Evolutionary conservation across 2,329 filamentous ascomycete species (phyloP).

Genomic region (Alternaria alternata): DNA sequence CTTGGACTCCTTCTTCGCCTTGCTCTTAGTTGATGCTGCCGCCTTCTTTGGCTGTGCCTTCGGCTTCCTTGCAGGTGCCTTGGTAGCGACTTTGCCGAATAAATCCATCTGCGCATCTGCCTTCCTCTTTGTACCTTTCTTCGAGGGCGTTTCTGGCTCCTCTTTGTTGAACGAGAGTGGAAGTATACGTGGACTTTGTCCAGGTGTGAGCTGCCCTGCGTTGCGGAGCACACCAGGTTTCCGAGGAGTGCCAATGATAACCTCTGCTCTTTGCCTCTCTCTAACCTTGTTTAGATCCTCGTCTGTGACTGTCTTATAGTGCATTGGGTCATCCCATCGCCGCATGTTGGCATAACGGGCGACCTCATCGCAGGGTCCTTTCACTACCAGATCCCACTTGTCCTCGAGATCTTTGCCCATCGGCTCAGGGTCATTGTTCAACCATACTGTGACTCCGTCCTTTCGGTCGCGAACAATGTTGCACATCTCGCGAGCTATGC

Average conservation of each 20-base stretch:
- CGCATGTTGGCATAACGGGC: slow-evolving; percentile 73
- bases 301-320: slow-evolving; percentile 46
- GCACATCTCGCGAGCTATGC: slow-evolving; percentile 91
- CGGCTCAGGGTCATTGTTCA: slow-evolving; percentile 88
- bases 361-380: slow-evolving; percentile 86
- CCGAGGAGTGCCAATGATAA: slow-evolving; percentile 46
- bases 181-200: slow-evolving; percentile 45
- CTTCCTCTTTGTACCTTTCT: slow-evolving; percentile 46
- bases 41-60: slow-evolving; percentile 43
- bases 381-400: slow-evolving; percentile 91
- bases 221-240: slow-evolving; percentile 38
- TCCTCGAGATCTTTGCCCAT: slow-evolving; percentile 85
- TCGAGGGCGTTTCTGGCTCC: slow-evolving; percentile 43
- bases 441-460: slow-evolving; percentile 90
- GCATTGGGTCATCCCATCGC: slow-evolving; percentile 62
- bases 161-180: slow-evolving; percentile 32
- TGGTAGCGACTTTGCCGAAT: slow-evolving; percentile 33
- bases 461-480: slow-evolving; percentile 81
- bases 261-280: slow-evolving; percentile 42
- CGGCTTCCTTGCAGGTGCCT: slow-evolving; percentile 33
- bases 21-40: slow-evolving; percentile 31
- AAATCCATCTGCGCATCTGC: slow-evolving; percentile 32
- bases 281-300: slow-evolving; percentile 44
- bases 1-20: slow-evolving; percentile 36
- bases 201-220: slow-evolving; percentile 48